Evolutionary conservation across 2,329 filamentous ascomycete genomes (phyloP).

Genomic region (Botrytis hyacinthi): DNA sequence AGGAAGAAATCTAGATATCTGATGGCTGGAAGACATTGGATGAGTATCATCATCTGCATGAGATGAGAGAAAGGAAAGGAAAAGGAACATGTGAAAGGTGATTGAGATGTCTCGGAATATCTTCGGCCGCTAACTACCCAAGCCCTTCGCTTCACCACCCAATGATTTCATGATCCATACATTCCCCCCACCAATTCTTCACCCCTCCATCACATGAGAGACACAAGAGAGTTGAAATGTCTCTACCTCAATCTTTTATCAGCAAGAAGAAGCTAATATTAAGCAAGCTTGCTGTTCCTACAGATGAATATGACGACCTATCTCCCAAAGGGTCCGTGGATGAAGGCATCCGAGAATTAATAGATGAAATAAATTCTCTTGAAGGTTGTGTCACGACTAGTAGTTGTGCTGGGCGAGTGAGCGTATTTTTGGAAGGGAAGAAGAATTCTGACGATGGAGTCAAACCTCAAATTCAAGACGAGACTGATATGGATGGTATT

Average conservation of each 20-base stretch:
- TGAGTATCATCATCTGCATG: background rate
- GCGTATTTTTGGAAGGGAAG: slow-evolving; percentile 80
- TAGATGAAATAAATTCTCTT: slow-evolving; percentile 72
- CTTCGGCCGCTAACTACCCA: background rate
- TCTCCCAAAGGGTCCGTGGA: slow-evolving; percentile 91
- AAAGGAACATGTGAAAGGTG: background rate
- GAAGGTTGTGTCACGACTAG: slow-evolving; percentile 85
- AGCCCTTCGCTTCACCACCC: slow-evolving; percentile 2
- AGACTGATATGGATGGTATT: slow-evolving; percentile 25
- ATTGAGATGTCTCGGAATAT: slow-evolving; percentile 2
- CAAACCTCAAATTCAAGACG: slow-evolving; percentile 15
- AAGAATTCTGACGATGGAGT: slow-evolving; percentile 40
- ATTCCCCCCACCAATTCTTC: slow-evolving; percentile 3
- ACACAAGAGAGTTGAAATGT: slow-evolving; percentile 2
- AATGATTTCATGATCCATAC: background rate
- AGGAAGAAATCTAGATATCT: background rate
- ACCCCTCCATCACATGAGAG: slow-evolving; percentile 13
- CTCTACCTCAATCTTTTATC: slow-evolving; percentile 45
- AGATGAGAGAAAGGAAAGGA: background rate
- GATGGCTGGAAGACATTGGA: background rate
- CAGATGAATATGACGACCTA: slow-evolving; percentile 72
- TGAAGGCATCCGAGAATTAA: slow-evolving; percentile 70
- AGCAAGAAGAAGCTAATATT: slow-evolving; percentile 72
- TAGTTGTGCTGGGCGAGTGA: slow-evolving; percentile 84
- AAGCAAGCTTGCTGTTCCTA: slow-evolving; percentile 64